These are phyloP conservation scores for Sporisorium reilianum DNA, from an alignment of 1,284 basidiomycete genomes.

Conservation along the genomic window DNA sequence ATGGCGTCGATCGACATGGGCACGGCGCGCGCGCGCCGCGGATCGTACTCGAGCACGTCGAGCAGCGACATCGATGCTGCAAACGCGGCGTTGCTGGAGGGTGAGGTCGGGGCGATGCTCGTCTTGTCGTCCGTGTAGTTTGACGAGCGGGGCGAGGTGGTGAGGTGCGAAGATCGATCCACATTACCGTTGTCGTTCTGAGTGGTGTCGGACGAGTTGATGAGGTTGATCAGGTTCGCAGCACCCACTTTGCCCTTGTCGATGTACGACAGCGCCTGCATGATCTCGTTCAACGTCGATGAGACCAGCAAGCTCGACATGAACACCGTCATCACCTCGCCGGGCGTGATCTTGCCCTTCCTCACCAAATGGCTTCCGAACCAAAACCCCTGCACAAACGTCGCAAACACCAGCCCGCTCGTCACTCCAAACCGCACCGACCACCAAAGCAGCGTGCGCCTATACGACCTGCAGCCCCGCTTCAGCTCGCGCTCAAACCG, in stretches of 20 bases:
- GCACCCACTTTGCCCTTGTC: slow-evolving; percentile 89
- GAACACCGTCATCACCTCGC: slow-evolving; percentile 92
- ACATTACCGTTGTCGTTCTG: background rate
- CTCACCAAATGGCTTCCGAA: slow-evolving; percentile 89
- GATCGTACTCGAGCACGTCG: slow-evolving; percentile 35
- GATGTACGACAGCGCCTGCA: slow-evolving; percentile 82
- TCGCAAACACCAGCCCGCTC: slow-evolving; percentile 80
- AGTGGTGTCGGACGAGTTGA: slow-evolving; percentile 69
- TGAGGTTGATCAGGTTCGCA: slow-evolving; percentile 78
- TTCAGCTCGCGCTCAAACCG: slow-evolving; percentile 73
- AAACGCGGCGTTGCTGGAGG: background rate
- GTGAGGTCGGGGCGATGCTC: background rate
- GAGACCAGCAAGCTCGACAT: slow-evolving; percentile 94
- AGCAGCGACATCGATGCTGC: slow-evolving; percentile 1
- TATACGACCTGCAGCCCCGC: slow-evolving; percentile 72
- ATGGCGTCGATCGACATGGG: slow-evolving; percentile 53
- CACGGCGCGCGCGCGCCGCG: slow-evolving; percentile 34
- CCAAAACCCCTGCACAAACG: slow-evolving; percentile 98
- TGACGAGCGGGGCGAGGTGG: slow-evolving; percentile 17
- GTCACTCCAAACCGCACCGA: slow-evolving; percentile 78
- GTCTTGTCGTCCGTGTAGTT: slow-evolving; percentile 21
- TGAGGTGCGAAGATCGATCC: background rate
- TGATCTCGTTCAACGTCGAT: slow-evolving; percentile 84
- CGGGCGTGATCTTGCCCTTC: slow-evolving; percentile 77
- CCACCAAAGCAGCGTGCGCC: slow-evolving; percentile 78